Conservation (phyloP, 345 rosid species). For the Kernera saxatilis region DNA sequence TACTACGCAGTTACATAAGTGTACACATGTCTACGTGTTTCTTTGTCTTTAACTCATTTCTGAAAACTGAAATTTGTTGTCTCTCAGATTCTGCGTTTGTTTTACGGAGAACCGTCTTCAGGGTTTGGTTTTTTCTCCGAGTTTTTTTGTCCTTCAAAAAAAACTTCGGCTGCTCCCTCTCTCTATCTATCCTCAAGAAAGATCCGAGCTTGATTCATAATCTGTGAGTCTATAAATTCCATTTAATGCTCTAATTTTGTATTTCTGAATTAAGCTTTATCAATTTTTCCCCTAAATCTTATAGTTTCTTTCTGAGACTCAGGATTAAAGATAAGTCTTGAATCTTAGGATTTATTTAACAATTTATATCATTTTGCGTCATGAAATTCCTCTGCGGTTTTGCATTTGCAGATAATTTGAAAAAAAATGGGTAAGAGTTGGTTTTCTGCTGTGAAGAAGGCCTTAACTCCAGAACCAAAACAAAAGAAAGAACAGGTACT, state of each 20-base stretch:
- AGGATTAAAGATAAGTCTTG: not conserved
- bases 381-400: not conserved
- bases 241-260: not conserved
- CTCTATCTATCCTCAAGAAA: not conserved
- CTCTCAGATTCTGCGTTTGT: constrained; percentile 18
- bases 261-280: not conserved
- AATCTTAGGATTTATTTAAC: not conserved
- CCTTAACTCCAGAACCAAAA: constrained; percentile 47
- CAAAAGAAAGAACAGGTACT: constrained; percentile 46
- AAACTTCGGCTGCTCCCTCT: constrained; percentile 6
- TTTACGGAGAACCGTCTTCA: constrained; percentile 9
- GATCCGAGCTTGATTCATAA: constrained; percentile 17
- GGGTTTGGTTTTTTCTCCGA: constrained; percentile 14
- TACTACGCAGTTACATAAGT: constrained; percentile 17
- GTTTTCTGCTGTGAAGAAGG: constrained; percentile 79
- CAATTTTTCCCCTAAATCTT: not conserved
- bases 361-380: not conserved
- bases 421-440: constrained; percentile 69
- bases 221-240: constrained; percentile 17
- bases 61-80: not conserved
- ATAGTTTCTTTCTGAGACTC: not conserved
- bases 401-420: constrained; percentile 16
- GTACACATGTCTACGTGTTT: not conserved
- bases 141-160: constrained; percentile 24
- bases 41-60: constrained; percentile 10